Base-by-base conservation (phyloP, 2,329 filamentous ascomycete genomes). In the Juglanconis oblonga region DNA sequence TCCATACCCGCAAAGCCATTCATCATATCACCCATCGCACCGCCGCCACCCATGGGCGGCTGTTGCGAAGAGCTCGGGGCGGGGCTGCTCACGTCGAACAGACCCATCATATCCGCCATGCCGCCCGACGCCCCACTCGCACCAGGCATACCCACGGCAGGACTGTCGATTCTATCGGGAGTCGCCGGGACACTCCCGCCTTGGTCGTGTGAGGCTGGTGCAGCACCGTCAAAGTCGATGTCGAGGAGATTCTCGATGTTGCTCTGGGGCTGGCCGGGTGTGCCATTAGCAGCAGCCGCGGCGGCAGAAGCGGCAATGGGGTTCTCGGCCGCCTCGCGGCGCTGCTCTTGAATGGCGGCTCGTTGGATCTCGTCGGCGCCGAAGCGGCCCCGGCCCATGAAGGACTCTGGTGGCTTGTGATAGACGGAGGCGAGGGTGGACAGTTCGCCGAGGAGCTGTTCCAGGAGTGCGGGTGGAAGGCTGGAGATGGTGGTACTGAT, bases 401-500 rank as follows among this genome's bases (percentile, higher is more conserved):
- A 99, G n/a, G 94, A 92, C 82, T 96, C 92, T 49, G 95, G 93
- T 8, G 93, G 93, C 78, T 97, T 98, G 84, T 99, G 95, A 77
- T 99, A 99, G 29, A 99, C 95, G 1, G 94, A 98, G 7, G 95
- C 92, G 35, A 99, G 84, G 9, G 95, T 97, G 11, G 94, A 98
- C 36, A 99, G 85, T 74, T 99, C 94, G 9, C 84, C 82, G 8
- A 99, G 85, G n/a, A 99, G 86, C 73, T 92, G 88, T 63, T 99
- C 94, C 48, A 99, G 84, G 6, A 99, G 82, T 38, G 87, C 81
- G 5, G 90, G 84, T 1, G 95, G 92, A 35, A 98, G 82, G 59
- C 91, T 94, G 59, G 91, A 91, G 78, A 99, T 97, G 32, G 95
- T 99, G 29, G 92, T 94, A 44, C 90, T 88, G 71, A 99, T 99